A percentile compares a stretch with the other conserved stretches of the same genome.
These are phyloP conservation scores for Cutaneotrichosporon dermatis DNA, from an alignment of 1,284 basidiomycete species.

Conservation along the genomic window DNA sequence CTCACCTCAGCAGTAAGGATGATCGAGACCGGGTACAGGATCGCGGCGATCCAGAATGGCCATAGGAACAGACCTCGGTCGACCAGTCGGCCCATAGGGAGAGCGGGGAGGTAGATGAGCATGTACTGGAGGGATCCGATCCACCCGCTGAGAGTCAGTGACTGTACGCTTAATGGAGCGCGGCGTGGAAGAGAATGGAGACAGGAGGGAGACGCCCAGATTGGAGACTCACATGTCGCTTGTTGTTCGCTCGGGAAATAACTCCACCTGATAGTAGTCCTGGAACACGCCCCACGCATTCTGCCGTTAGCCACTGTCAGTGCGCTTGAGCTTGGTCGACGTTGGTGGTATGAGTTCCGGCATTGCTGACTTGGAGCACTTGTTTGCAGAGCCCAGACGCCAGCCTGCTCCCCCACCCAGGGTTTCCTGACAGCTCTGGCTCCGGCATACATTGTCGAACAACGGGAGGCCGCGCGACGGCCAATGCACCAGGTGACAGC, in stretches of 20 bases:
- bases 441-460: no score
- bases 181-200: no score
- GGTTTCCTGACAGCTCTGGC: no score
- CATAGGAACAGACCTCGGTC: constrained; percentile 55
- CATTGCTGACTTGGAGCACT: no score
- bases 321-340: no score
- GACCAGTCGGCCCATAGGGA: constrained; percentile 56
- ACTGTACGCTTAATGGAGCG: not conserved
- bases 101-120: constrained; percentile 48
- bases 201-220: no score
- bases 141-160: constrained; percentile 52
- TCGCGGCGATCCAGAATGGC: constrained; percentile 50
- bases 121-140: constrained; percentile 64
- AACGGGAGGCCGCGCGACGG: no score
- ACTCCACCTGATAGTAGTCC: constrained; percentile 15
- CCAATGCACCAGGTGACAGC: no score
- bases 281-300: constrained; percentile 28
- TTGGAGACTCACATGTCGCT: constrained; percentile 16
- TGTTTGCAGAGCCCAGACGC: no score
- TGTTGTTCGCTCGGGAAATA: constrained; percentile 16
- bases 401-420: no score
- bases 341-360: no score
- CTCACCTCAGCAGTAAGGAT: constrained; percentile 54
- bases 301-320: constrained; percentile 12
- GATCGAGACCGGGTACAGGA: constrained; percentile 52